These are phyloP conservation scores for Jaapia argillacea DNA, from an alignment of 768 basidiomycete species.

Conservation along the genomic window DNA sequence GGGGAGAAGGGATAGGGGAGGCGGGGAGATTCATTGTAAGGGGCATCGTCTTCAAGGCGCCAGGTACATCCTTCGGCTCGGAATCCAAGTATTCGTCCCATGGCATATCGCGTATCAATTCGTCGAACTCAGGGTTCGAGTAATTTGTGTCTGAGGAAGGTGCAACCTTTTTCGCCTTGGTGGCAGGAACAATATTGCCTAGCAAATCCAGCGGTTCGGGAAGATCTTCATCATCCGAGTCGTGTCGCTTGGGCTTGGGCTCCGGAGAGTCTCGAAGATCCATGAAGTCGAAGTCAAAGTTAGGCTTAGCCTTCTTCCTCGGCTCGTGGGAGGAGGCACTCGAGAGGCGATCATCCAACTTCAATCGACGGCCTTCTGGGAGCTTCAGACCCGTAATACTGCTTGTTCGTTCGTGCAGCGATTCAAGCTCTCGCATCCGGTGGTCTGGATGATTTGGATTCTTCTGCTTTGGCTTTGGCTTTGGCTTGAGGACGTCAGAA, in stretches of 20 bases:
- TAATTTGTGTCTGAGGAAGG: conserved; percentile 26
- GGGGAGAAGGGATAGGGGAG: too few relatives aligned
- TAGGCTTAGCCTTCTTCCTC: conserved; percentile 19
- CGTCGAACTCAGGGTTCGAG: conserved; percentile 33
- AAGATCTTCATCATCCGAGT: conserved; percentile 21
- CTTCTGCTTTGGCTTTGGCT: too few relatives aligned
- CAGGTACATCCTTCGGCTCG: too few relatives aligned
- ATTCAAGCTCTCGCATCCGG: conserved; percentile 7
- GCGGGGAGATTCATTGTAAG: too few relatives aligned
- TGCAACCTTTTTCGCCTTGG: conserved; percentile 12
- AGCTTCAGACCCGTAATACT: conserved; percentile 6
- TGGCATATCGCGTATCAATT: conserved; percentile 26
- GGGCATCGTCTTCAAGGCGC: too few relatives aligned
- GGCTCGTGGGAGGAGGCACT: conserved; percentile 2
- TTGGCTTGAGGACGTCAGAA: neutral
- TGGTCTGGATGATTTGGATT: conserved; percentile 1
- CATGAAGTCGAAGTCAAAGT: conserved; percentile 43
- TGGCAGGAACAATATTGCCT: conserved; percentile 17
- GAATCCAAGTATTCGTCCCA: too few relatives aligned
- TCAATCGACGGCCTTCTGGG: conserved; percentile 32
- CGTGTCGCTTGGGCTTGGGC: neutral
- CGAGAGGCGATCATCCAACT: conserved; percentile 20
- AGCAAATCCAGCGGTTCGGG: conserved; percentile 21
- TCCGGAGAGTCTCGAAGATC: conserved; percentile 19
- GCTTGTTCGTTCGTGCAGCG: conserved; percentile 8